A percentile compares a stretch with the other conserved stretches of the same genome.
Conservation (phyloP, 495 filamentous ascomycete species). For the Stereocaulon alpinum region DNA sequence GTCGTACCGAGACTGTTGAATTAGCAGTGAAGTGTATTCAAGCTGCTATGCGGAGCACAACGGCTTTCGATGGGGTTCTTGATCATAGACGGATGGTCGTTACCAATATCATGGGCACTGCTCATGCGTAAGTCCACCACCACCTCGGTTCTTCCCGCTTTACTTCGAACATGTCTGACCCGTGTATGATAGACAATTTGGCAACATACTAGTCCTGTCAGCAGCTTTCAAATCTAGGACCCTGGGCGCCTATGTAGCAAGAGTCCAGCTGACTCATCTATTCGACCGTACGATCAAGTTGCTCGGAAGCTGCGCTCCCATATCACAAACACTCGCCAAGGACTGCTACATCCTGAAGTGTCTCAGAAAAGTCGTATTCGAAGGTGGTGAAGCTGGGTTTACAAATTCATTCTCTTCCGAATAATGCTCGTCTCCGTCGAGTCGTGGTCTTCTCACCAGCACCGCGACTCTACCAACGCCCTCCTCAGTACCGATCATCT, state of each 20-base stretch:
- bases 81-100: constrained; percentile 59
- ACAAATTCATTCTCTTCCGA: constrained; percentile 10
- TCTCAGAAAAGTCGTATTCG: constrained; percentile 22
- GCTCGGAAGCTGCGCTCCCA: constrained; percentile 48
- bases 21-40: constrained; percentile 48
- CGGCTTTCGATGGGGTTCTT: constrained; percentile 63
- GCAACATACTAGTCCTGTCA: constrained; percentile 81
- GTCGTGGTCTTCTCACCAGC: background rate
- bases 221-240: constrained; percentile 58
- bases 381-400: constrained; percentile 2
- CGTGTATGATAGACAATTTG: constrained; percentile 66
- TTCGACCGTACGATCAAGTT: constrained; percentile 59
- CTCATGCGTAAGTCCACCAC: constrained; percentile 73
- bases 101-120: constrained; percentile 91
- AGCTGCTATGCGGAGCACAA: constrained; percentile 74
- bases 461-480: background rate
- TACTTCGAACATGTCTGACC: constrained; percentile 14
- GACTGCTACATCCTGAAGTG: constrained; percentile 54
- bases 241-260: constrained; percentile 41
- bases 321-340: constrained; percentile 54
- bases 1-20: constrained; percentile 38
- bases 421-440: background rate
- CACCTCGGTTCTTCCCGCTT: background rate
- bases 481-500: background rate
- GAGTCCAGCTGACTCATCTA: constrained; percentile 37